These are phyloP conservation scores for Talaromyces adpressus DNA, from an alignment of 495 filamentous ascomycete species.

Conservation along the genomic window DNA sequence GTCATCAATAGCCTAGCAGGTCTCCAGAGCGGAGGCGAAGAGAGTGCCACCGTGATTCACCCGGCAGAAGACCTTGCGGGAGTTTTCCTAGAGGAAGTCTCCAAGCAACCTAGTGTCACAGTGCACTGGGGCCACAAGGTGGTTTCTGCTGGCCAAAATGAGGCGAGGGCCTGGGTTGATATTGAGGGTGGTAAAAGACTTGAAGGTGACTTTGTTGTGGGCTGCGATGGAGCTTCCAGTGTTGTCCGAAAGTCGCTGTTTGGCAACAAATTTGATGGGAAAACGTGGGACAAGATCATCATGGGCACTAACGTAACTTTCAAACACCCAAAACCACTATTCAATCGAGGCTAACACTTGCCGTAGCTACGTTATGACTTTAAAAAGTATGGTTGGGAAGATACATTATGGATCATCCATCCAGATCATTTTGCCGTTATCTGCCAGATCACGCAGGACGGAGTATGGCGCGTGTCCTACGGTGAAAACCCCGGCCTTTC, in stretches of 20 bases:
- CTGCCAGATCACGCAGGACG: slow-evolving; percentile 48
- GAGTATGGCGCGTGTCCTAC: slow-evolving; percentile 55
- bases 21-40: slow-evolving; percentile 13
- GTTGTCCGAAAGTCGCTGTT: slow-evolving; percentile 47
- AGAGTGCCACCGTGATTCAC: slow-evolving; percentile 26
- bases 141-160: slow-evolving; percentile 43
- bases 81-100: slow-evolving; percentile 41
- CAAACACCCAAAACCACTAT: too few relatives aligned
- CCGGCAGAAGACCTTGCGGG: slow-evolving; percentile 37
- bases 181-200: slow-evolving; percentile 37
- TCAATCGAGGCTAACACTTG: background rate
- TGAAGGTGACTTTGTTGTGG: slow-evolving; percentile 49
- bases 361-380: slow-evolving; percentile 51
- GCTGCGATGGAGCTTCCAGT: slow-evolving; percentile 54
- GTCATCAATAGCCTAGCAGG: slow-evolving; percentile 16
- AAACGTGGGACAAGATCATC: slow-evolving; percentile 51
- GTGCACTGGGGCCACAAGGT: slow-evolving; percentile 45
- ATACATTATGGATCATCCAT: slow-evolving; percentile 53
- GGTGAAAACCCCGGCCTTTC: slow-evolving; percentile 45
- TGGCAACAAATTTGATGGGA: slow-evolving; percentile 49
- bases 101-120: slow-evolving; percentile 31
- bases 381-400: slow-evolving; percentile 44
- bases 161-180: slow-evolving; percentile 40
- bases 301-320: slow-evolving; percentile 53
- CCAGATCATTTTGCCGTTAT: slow-evolving; percentile 56